Base-by-base conservation (phyloP, 345 rosid species). In the Rubroshorea leprosula region DNA sequence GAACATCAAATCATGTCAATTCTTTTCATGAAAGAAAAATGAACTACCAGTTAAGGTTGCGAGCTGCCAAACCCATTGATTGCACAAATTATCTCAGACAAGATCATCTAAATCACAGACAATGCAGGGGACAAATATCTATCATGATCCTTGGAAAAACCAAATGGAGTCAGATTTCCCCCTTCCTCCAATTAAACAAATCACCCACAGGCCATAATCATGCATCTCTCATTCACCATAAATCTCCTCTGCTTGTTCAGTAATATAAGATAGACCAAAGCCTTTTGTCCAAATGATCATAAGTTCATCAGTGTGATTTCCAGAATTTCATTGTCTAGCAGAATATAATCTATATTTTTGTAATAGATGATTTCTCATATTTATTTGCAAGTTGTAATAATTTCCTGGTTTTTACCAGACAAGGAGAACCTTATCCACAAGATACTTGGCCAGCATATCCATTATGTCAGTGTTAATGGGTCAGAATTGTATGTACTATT, bases 71-170 rank as follows among this genome's bases (percentile, higher is more conserved):
- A 29, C 49, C 25, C 45, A 49, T 5, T 0, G 18, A 52, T 16
- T 11, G 23, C 23, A 23, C 47, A 45, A 47, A 24, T 2, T 25
- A 17, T 46, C 41, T 49, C 43, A 5, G 5, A 13, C 12, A 6
- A 46, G 29, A 45, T 51, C 39, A 58, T 15, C 62, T 44, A 24
- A 57, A 58, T 23, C 29, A 58, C 11, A 17, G 18, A 46, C 0
- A 1, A 45, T 24, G 23, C 20, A 58, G n/a, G 23, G 25, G 6
- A 46, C 5, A 46, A 24, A 24, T 1, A 12, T 19, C n/a, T 18
- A 19, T 59, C 22, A 17, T 23, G 51, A 18, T n/a, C n/a, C n/a
- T n/a, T n/a, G n/a, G n/a, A n/a, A n/a, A n/a, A n/a, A n/a, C n/a
- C 45, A 58, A 35, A 6, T 35, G 41, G 12, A 35, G 41, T 29